Evolutionary conservation across 2,329 filamentous ascomycete species (phyloP).

Genomic region (Neodidymelliopsis sp.): DNA sequence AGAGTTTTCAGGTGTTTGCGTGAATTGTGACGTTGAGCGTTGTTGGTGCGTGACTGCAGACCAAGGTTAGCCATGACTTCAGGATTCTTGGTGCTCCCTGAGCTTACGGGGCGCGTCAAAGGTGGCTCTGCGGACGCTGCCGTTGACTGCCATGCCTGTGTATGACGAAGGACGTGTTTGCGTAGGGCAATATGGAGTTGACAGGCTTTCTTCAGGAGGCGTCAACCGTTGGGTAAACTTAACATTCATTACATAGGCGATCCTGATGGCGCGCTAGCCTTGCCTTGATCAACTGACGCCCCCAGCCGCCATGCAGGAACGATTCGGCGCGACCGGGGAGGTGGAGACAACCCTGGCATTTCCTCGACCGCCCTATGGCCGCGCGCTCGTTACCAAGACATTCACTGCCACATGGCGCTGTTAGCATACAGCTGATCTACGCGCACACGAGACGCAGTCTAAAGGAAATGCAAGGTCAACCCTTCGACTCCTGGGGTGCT

Average conservation of each 20-base stretch:
- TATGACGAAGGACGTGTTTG: background rate
- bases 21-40: conserved; percentile 33
- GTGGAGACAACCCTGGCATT: conserved; percentile 17
- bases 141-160: conserved; percentile 34
- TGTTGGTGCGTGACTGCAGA: conserved; percentile 31
- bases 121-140: conserved; percentile 33
- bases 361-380: conserved; percentile 24
- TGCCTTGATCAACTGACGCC: conserved; percentile 13
- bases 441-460: conserved; percentile 3
- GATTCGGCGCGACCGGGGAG: conserved; percentile 4
- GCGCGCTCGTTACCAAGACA: conserved; percentile 18
- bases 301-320: conserved; percentile 19
- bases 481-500: background rate
- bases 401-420: conserved; percentile 15
- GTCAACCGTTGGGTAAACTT: conserved; percentile 12
- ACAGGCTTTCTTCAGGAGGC: conserved; percentile 17
- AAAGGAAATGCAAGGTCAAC: conserved; percentile 4
- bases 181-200: background rate
- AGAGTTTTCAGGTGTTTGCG: conserved; percentile 38
- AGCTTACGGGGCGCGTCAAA: conserved; percentile 34
- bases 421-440: conserved; percentile 9
- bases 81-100: background rate
- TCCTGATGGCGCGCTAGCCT: conserved; percentile 11
- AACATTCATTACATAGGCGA: conserved; percentile 13
- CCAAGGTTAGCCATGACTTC: conserved; percentile 22